Evolutionary conservation across 345 rosid genomes (phyloP), one percentile per base, ranked within the genome.

Genomic region (Jatropha curcas): DNA sequence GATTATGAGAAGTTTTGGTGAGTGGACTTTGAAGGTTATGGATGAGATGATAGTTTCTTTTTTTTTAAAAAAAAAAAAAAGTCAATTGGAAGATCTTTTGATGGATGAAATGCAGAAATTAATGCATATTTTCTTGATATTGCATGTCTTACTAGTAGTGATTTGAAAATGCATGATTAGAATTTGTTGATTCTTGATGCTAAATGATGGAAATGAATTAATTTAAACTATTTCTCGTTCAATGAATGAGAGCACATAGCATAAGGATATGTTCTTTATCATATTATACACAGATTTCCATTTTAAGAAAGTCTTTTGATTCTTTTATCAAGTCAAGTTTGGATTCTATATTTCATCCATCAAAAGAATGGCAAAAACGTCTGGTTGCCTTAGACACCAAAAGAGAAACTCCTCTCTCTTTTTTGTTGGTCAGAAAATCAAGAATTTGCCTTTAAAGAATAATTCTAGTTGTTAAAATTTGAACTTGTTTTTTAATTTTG

Each of bases 21-120:
- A 19, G 28, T 68, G 71, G 35, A 33, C 20, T 52, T 68, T 68
- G 33, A 34, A 33, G 25, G 28, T 53, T 53, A n/a, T n/a, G n/a
- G 50, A 52, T 51, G 46, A 53, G 71, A 53, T 10, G 46, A 34
- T 7, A 3, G 27, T 24, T 22, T 34, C 30, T n/a, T 41, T 45
- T 33, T 52, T 24, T 6, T 65, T 41, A 3, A 9, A 7, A 5
- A 9, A 11, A 12, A 31, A 7, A 41, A 41, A 5, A 9, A 41
- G 7, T 41, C 17, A 13, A 43, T n/a, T n/a, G 22, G 34, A 11
- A 20, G 5, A 20, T 35, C 46, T 39, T 22, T 14, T 7, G 16
- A 37, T 69, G 51, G 16, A 53, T 37, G 24, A 28, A 55, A 39
- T 8, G 27, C 56, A 39, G n/a, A 66, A 66, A n/a, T 25, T n/a